Evolutionary conservation across 352 stramenopile species (phyloP), one percentile per base, ranked within the genome.

Genomic region (Phytophthora ohioensis): DNA sequence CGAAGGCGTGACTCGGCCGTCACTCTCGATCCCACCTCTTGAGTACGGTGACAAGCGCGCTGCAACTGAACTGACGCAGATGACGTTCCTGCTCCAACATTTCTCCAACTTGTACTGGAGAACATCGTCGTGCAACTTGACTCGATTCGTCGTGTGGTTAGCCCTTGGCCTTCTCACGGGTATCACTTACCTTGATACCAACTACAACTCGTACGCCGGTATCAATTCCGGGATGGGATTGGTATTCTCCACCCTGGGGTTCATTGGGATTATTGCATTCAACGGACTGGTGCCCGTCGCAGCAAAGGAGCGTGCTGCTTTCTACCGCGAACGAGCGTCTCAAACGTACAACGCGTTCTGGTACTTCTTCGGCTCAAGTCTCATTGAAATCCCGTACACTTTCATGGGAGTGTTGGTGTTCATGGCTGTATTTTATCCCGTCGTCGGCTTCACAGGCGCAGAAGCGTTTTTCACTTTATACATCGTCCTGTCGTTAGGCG

Each of bases 391-490:
- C 13, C 64, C 64, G 21, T 67, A 67, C 39, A 52, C 64, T 12
- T 48, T 48, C 0, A 41, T 12, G 0, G 17, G 21, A 5, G 41
- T 71, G 9, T 17, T 71, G 55, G 21, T 71, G 32, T 52, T 17
- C 35, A 47, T 67, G 56, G 34, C 36, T 2, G 17, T 31, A 4
- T 61, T 71, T 31, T 71, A 62, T 17, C 57, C 64, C n/a, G 10
- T 67, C 3, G 64, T 71, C 3, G 64, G 64, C 31, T 71, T 73
- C 34, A 64, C 57, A 15, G 73, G 65, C 12, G 63, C 30, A 2
- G 10, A 17, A 12, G 41, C 11, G 9, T 81, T 81, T 46, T 60
- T 81, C 27, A 75, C 79, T 10, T 78, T 67, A 35, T 76, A 59
- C 21, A 17, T 82, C 34, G 53, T 71, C 27, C 39, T 78, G 15